Evolutionary conservation across 2,329 filamentous ascomycete species (phyloP), one percentile per base, ranked within the genome.

Genomic region (Alternaria triticimaculans): DNA sequence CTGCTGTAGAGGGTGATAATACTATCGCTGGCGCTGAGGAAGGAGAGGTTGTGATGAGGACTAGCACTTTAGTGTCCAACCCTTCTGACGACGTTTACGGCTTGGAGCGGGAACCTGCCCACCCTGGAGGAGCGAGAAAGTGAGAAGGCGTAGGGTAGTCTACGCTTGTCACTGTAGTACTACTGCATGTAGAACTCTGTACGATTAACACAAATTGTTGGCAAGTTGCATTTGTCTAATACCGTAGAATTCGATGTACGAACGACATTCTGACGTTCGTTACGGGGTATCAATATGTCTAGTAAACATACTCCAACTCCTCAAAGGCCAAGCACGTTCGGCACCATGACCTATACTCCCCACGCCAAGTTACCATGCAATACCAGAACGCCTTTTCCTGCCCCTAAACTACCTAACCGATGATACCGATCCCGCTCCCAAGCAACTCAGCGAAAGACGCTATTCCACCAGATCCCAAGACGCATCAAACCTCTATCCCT

Each of bases 401-500:
- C 30, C 1, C 30, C 6, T 2, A 30, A 12, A 30, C 28, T 12
- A 7, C 28, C 12, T 7, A 30, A 30, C 12, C 28, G 3, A 30
- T 14, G 12, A 2, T 30, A 30, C 28, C 6, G 12, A 30, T 14
- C 28, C 6, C 6, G 12, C 28, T 30, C 28, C 6, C 28, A 30
- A 30, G 28, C 12, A 14, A 30, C 12, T 6, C 10, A 45, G 21
- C 12, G n/a, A 9, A 41, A 37, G 37, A 11, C 33, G 10, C n/a
- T 14, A 25, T 28, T 23, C 11, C 45, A 26, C 11, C 5, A 20
- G 4, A 20, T 5, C 15, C 10, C n/a, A 15, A 11, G 11, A 18
- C 20, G 1, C n/a, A 53, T 3, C 28, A 7, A 60, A 4, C 7
- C 33, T n/a, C 18, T 15, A 54, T 11, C 70, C 70, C 55, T 75